phyloP scores from a whole-genome alignment of 306 rosid species.

The Prunus padus region DNA sequence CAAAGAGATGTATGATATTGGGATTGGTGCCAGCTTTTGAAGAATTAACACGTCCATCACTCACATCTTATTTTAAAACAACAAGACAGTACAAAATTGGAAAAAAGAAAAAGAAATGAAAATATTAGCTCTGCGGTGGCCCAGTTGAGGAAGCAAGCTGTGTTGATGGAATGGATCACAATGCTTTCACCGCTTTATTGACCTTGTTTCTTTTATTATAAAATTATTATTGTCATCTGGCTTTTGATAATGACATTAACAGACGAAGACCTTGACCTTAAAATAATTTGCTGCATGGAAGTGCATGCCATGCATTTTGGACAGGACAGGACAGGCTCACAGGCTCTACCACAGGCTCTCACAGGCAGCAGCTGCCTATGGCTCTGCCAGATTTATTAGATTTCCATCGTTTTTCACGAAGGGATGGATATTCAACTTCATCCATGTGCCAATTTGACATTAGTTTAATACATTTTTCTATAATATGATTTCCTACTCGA shows the following conservation, averaged over 20 bases:
- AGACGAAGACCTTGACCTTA: neutral
- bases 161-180: neutral
- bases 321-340: neutral
- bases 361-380: neutral
- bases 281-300: slow-evolving; percentile 7
- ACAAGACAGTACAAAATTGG: neutral
- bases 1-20: neutral
- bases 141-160: neutral
- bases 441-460: neutral
- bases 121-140: neutral
- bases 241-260: neutral
- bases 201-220: no score
- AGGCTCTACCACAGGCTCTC: no score
- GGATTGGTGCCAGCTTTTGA: neutral
- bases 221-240: no score
- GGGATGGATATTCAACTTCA: neutral
- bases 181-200: slow-evolving; percentile 8
- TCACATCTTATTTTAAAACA: neutral
- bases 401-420: neutral
- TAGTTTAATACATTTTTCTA: neutral
- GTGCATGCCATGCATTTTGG: slow-evolving; percentile 12
- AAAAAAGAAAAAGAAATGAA: neutral
- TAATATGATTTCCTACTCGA: no score
- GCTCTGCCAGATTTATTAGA: neutral
- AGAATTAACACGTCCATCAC: slow-evolving; percentile 6